Percentiles rank a stretch among this genome's conserved stretches.
phyloP scores from a whole-genome alignment of 2,329 filamentous ascomycete genomes.

The Cryphonectria naterciae region DNA sequence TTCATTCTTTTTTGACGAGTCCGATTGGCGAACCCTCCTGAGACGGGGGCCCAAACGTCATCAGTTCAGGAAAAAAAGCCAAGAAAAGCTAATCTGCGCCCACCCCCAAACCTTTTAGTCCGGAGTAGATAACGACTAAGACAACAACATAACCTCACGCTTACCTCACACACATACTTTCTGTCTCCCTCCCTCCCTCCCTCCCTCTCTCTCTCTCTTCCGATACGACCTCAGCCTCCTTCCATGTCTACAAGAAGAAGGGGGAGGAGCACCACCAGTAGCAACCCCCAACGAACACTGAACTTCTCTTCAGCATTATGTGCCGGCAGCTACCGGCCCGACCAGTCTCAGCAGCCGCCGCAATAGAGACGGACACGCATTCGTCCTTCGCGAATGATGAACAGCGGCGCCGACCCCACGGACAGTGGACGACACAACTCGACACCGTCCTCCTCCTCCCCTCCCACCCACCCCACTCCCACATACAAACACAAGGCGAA shows the following conservation, averaged over 20 bases:
- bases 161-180: neutral
- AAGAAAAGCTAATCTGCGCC: slow-evolving; percentile 10
- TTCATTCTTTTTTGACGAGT: neutral
- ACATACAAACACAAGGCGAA: slow-evolving; percentile 10
- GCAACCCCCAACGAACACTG: neutral
- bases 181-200: too few relatives aligned
- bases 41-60: slow-evolving; percentile 9
- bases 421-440: slow-evolving; percentile 5
- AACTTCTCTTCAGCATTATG: slow-evolving; percentile 23
- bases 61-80: slow-evolving; percentile 1
- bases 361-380: slow-evolving; percentile 9
- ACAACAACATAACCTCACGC: neutral
- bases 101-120: neutral
- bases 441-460: slow-evolving; percentile 4
- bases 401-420: slow-evolving; percentile 20
- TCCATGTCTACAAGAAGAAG: neutral
- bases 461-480: neutral
- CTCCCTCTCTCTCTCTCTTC: neutral
- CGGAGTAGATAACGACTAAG: neutral
- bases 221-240: neutral
- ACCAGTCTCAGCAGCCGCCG: slow-evolving; percentile 17
- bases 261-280: neutral
- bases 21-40: slow-evolving; percentile 2
- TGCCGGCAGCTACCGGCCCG: slow-evolving; percentile 27
- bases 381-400: slow-evolving; percentile 27